Evolutionary conservation across 768 basidiomycete species (phyloP).

Genomic region (Lentinula detonsa): DNA sequence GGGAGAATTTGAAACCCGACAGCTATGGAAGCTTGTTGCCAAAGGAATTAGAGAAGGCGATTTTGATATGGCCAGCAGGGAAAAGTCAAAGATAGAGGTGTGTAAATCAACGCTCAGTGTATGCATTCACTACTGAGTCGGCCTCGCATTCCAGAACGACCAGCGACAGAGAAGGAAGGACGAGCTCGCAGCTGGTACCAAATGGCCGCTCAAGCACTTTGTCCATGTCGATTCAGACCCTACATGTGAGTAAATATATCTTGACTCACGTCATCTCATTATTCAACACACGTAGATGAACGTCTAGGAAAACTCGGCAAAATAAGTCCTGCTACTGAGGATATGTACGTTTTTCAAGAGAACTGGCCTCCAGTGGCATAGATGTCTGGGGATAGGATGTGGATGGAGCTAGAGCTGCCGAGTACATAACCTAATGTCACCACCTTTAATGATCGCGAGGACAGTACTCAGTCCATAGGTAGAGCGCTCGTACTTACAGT

Average conservation of each 20-base stretch:
- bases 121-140: neutral
- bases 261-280: neutral
- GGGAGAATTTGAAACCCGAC: slow-evolving; percentile 83
- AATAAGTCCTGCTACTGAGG: slow-evolving; percentile 65
- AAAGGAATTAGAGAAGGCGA: slow-evolving; percentile 89
- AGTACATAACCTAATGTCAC: neutral
- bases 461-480: neutral
- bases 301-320: slow-evolving; percentile 57
- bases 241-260: slow-evolving; percentile 47
- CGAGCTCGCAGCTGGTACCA: slow-evolving; percentile 63
- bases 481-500: neutral
- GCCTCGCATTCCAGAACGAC: slow-evolving; percentile 57
- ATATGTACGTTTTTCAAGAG: slow-evolving; percentile 63
- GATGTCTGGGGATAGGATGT: neutral
- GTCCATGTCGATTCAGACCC: slow-evolving; percentile 62
- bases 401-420: neutral
- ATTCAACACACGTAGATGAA: slow-evolving; percentile 42
- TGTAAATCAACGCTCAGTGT: neutral
- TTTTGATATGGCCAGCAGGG: slow-evolving; percentile 83
- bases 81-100: slow-evolving; percentile 91
- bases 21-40: slow-evolving; percentile 80
- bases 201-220: slow-evolving; percentile 81
- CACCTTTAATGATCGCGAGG: neutral
- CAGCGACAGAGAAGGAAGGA: slow-evolving; percentile 86
- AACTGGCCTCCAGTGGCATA: slow-evolving; percentile 38